Evolutionary conservation across 495 filamentous ascomycete genomes (phyloP), one percentile per base, ranked within the genome.

Genomic region (Sporormia fimetaria): DNA sequence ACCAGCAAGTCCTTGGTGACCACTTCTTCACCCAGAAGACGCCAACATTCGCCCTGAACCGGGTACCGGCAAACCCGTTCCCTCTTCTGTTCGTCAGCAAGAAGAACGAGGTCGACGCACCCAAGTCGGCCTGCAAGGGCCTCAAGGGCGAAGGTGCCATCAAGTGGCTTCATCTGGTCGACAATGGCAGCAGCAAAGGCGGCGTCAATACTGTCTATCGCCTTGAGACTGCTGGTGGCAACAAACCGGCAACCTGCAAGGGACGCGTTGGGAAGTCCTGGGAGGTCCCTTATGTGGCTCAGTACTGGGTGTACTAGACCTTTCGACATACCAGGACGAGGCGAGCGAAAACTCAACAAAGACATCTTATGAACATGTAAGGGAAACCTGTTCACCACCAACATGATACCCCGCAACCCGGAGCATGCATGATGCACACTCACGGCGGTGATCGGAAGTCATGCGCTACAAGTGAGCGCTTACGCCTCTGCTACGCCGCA

Each of bases 201-300:
- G 51, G 47, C 20, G 42, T 55, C 28, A 47, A 50, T 35, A 49
- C 44, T 5, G 49, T 56, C 22, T 56, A 52, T 24, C 48, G 52
- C 3, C 14, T 56, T 5, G 52, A 56, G 37, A 56, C 52, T 12
- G 52, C 52, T 9, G 52, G 52, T 9, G 52, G 52, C 27, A 49
- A 38, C 22, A 32, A 30, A 11, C 48, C 52, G n/a, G 29, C 42
- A 3, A 45, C 26, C 6, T 56, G 52, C 33, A 35, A 38, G 14
- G 39, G 32, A 24, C 18, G 15, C 7, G 24, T 1, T 22, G 33
- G 31, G 25, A 18, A 26, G 20, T 23, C 38, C 8, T 50, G 42
- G 28, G 42, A 45, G 38, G 51, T 55, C 3, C 42, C 47, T 8
- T 55, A 55, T 21, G 51, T 47, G 7, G 51, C 51, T 16, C 47